Conservation (phyloP, 78 protist species). For the Dictyostelium purpureum region DNA sequence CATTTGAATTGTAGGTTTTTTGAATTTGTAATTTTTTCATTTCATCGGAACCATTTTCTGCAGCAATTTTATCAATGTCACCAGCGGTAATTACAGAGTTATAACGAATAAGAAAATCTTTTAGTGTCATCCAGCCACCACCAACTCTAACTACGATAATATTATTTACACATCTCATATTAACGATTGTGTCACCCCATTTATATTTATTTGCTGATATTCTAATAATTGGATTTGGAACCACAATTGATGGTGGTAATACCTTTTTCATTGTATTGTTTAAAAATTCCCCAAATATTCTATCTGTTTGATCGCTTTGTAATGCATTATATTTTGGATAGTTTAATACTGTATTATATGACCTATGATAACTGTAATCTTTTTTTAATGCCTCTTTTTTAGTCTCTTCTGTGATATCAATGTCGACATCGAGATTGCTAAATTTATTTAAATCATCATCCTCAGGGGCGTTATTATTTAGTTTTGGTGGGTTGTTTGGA, state of each 20-base stretch:
- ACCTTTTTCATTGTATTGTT: conserved; percentile 54
- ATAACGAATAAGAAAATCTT: conserved; percentile 50
- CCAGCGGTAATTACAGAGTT: conserved; percentile 51
- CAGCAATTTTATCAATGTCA: conserved; percentile 21
- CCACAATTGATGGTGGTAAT: conserved; percentile 62
- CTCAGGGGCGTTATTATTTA: not conserved
- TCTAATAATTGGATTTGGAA: conserved; percentile 38
- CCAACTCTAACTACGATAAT: conserved; percentile 70
- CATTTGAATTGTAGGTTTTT: not conserved
- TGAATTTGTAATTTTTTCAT: conserved; percentile 68
- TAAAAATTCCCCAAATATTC: conserved; percentile 44
- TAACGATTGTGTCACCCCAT: conserved; percentile 75
- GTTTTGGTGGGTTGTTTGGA: not conserved
- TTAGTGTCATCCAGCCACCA: conserved; percentile 76
- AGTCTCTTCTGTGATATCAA: conserved; percentile 22
- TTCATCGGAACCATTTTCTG: not conserved
- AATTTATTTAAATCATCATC: not conserved
- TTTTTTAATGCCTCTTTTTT: conserved; percentile 8
- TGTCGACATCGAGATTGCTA: conserved; percentile 45
- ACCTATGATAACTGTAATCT: conserved; percentile 52
- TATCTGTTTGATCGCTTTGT: conserved; percentile 22
- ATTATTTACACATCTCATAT: conserved; percentile 65
- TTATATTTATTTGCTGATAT: conserved; percentile 54
- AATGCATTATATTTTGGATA: conserved; percentile 47
- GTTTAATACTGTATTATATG: not conserved